A percentile compares a stretch with the other conserved stretches of the same genome.
These are phyloP conservation scores for Candida tetrigidarum DNA, from an alignment of 1,139 yeast genomes.

Conservation along the genomic window DNA sequence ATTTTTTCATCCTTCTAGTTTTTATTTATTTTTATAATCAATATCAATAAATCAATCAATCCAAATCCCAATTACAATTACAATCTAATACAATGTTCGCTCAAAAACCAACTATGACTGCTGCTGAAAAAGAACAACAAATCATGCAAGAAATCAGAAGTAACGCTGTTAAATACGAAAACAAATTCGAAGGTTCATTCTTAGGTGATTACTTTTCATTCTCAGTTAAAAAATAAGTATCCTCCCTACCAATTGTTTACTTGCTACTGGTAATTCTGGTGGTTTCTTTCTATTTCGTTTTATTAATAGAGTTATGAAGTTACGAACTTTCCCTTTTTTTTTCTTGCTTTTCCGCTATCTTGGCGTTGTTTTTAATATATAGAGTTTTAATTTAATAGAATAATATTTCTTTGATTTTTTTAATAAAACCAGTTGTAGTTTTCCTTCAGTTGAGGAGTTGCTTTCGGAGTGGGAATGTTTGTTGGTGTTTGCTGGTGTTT, in stretches of 20 bases:
- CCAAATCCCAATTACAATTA: background rate
- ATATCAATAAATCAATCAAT: too few species aligned
- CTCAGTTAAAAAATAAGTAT: constrained; percentile 24
- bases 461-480: too few species aligned
- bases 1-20: background rate
- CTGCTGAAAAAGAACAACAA: constrained; percentile 52
- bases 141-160: constrained; percentile 53
- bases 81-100: constrained; percentile 17
- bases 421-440: too few species aligned
- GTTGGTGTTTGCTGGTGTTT: too few species aligned
- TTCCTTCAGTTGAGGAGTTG: too few species aligned
- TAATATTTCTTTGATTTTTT: background rate
- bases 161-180: constrained; percentile 36
- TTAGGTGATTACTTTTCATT: constrained; percentile 50
- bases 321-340: background rate
- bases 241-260: background rate
- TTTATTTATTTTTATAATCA: too few species aligned
- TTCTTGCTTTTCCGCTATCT: too few species aligned
- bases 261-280: background rate
- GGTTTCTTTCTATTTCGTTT: background rate
- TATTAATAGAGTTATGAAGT: constrained; percentile 3
- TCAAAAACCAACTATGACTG: constrained; percentile 30
- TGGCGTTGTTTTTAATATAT: background rate
- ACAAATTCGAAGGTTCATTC: constrained; percentile 48
- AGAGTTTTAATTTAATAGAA: background rate